Conservation (phyloP, 176 grass and related monocot species). For the Ensete glaucum region DNA sequence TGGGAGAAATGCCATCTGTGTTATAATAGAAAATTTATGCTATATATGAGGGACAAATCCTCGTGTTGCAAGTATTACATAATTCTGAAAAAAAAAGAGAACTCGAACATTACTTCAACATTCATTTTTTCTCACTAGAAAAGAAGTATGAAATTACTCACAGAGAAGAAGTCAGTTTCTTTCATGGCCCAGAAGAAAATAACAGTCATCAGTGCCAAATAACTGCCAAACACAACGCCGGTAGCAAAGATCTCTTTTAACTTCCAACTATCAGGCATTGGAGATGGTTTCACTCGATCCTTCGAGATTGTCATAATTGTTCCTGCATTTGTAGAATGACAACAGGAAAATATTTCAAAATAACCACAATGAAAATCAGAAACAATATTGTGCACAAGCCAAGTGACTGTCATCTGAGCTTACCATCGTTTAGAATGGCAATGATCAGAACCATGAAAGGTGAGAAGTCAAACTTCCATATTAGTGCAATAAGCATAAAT, state of each 20-base stretch:
- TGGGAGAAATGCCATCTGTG: too few species aligned
- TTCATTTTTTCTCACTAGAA: background rate
- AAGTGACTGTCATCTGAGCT: constrained; percentile 1
- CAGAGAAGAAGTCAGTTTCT: constrained; percentile 77
- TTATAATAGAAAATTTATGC: too few species aligned
- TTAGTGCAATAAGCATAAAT: constrained; percentile 90
- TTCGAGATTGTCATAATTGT: constrained; percentile 99
- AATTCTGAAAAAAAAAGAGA: background rate
- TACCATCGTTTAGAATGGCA: constrained; percentile 93
- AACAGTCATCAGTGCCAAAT: constrained; percentile 85
- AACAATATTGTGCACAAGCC: background rate
- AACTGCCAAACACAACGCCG: constrained; percentile 72
- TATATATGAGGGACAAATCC: too few species aligned
- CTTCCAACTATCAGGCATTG: constrained; percentile 94
- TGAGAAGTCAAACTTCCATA: constrained; percentile 98
- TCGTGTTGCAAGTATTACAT: too few species aligned
- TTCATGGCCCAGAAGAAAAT: constrained; percentile 90
- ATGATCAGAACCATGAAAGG: constrained; percentile 98
- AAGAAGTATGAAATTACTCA: constrained; percentile 12
- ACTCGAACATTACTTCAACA: background rate
- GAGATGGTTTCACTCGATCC: constrained; percentile 86
- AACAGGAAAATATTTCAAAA: background rate
- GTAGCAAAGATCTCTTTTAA: constrained; percentile 86
- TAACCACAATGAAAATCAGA: background rate
- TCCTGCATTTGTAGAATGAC: constrained; percentile 26